A percentile compares a stretch with the other conserved stretches of the same genome.
Evolutionary conservation across 2,329 filamentous ascomycete genomes (phyloP).

Genomic region (Alternaria novae-zelandiae): DNA sequence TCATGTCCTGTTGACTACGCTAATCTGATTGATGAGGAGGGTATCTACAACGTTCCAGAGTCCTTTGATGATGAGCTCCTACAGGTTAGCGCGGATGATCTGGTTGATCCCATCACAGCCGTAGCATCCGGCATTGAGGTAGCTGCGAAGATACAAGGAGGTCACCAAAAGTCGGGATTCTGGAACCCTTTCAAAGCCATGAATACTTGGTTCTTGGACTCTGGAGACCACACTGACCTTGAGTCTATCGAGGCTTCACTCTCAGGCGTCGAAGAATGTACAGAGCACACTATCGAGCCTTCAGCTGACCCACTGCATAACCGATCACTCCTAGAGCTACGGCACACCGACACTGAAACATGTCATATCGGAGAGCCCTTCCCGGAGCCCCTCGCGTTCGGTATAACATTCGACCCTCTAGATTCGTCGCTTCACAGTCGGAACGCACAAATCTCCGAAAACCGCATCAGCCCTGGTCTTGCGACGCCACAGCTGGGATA

Average conservation of each 20-base stretch:
- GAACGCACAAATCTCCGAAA: not conserved
- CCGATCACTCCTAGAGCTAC: not conserved
- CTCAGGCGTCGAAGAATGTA: not conserved
- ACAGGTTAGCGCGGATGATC: not conserved
- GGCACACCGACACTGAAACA: not conserved
- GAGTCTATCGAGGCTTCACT: not conserved
- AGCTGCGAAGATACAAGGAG: not conserved
- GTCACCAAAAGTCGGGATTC: not conserved
- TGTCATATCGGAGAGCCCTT: not conserved
- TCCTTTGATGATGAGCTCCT: conserved; percentile 6
- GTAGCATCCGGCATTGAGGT: not conserved
- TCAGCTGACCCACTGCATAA: not conserved
- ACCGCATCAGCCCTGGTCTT: not conserved
- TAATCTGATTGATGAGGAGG: conserved; percentile 1
- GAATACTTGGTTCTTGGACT: not conserved
- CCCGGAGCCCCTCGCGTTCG: not conserved
- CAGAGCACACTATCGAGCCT: not conserved
- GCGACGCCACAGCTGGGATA: not conserved
- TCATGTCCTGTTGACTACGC: conserved; percentile 1
- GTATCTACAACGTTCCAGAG: conserved; percentile 10
- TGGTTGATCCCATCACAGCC: not conserved
- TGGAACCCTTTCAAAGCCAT: not conserved
- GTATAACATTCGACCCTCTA: not conserved
- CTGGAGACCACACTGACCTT: not conserved
- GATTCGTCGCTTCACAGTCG: not conserved